These are phyloP conservation scores for Mentha longifolia DNA, from an alignment of 257 asterid species.

Conservation along the genomic window DNA sequence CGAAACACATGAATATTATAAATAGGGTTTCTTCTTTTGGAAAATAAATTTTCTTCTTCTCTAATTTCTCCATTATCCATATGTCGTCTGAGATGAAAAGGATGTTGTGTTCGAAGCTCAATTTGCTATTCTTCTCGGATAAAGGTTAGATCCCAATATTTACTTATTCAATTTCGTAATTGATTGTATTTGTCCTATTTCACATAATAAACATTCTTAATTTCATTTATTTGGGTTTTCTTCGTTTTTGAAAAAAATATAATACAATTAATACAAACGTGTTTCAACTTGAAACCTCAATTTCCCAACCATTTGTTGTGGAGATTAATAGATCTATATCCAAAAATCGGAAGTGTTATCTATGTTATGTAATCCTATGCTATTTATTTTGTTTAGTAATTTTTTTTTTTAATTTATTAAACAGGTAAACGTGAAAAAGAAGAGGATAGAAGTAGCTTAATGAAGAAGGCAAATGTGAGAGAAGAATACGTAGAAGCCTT, in stretches of 20 bases:
- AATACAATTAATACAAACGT: too few relatives aligned
- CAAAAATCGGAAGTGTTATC: neutral
- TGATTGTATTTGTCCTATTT: neutral
- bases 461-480: slow-evolving; percentile 50
- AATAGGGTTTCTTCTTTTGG: slow-evolving; percentile 9
- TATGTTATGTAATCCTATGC: neutral
- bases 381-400: neutral
- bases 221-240: neutral
- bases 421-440: slow-evolving; percentile 43
- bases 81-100: slow-evolving; percentile 30
- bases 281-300: too few relatives aligned
- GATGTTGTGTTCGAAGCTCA: slow-evolving; percentile 38
- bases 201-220: neutral
- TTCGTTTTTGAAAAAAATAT: too few relatives aligned
- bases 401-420: neutral
- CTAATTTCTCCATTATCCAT: neutral
- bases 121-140: slow-evolving; percentile 29
- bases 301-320: too few relatives aligned
- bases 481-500: slow-evolving; percentile 75
- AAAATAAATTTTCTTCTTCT: slow-evolving; percentile 20
- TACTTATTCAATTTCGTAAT: neutral
- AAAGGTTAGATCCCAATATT: slow-evolving; percentile 40
- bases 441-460: slow-evolving; percentile 41
- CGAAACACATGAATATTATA: neutral
- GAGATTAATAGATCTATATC: too few relatives aligned